Base-by-base conservation (phyloP, 495 filamentous ascomycete genomes). In the Penicillium atrosanguineum region DNA sequence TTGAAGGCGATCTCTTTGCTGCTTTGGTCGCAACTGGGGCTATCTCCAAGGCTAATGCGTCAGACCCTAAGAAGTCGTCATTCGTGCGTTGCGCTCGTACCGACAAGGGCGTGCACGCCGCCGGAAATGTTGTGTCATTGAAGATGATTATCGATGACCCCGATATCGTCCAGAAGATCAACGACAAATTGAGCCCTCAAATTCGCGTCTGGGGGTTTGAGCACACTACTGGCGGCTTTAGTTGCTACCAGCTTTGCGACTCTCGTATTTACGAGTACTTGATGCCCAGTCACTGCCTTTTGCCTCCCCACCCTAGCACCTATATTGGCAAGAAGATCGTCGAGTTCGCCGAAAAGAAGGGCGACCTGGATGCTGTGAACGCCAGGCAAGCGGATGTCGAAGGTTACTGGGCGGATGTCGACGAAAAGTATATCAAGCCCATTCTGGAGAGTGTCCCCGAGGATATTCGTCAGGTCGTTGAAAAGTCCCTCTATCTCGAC, bases 91-190 rank as follows among this genome's bases (percentile, higher is more conserved):
- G 94, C 68, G 94, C 94, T 11, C 81, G 94, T 36, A 98, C 94
- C 5, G 94, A 98, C 72, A 97, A 97, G 76, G 95, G 95, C 49
- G 94, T 98, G 3, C 95, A 97, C 67, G 94, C 94, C 2, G 95
- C 94, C 2, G 94, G 95, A 9, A 98, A 98, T 68, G 85, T 97
- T 45, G 87, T 98, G 34, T 96, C 91, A 6, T 75, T 98, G 52
- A 98, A 98, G 71, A 77, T 98, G 50, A 97, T 98, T 61, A 83
- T 96, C 36, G 92, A 97, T 67, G 95, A 97, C 57, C 75, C 82
- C 3, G 84, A 95, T 57, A 82, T 96, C 44, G 85, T 97, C 23
- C 69, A 89, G 44, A 96, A 88, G 70, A 96, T 98, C 78, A 98
- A 98, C 68, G 77, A 83, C 21, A 69, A 89, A 44, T 80, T 98